Evolutionary conservation across 2,329 filamentous ascomycete species (phyloP), one percentile per base, ranked within the genome.

Genomic region (Hypoxylon sp.): DNA sequence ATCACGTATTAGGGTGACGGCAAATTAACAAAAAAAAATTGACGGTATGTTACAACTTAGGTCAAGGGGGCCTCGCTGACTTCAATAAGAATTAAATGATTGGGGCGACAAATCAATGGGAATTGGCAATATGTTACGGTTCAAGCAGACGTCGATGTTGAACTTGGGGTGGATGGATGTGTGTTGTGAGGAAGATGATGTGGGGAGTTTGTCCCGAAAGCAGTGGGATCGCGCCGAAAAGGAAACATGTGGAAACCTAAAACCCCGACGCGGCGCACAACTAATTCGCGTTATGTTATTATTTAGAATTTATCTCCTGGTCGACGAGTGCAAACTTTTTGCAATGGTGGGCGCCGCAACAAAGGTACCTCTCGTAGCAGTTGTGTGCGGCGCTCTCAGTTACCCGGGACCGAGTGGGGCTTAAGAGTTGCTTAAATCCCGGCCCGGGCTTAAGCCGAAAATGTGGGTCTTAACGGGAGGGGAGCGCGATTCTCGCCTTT

Each of bases 381-480:
- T 22, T 4, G 17, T 8, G 39, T 22, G 19, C 39, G 9, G 17
- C 9, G 10, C 17, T 42, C n/a, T 17, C 39, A 44, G 19, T 17
- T 17, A 44, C 39, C 29, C 29, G 39, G 39, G 9, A 22, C 39
- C 39, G 39, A 8, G 39, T 44, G 39, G 39, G 39, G 39, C 17
- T 17, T 11, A n/a, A 9, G 17, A 24, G 31, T 44, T n/a, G 64
- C 6, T 50, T 46, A 51, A 37, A 3, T 35, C 17, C 39, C 39
- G 54, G 9, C 17, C 19, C 19, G 33, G 50, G 3, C 1, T 5
- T 6, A 14, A 31, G 55, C 48, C 48, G 54, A 11, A 59, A 48
- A 55, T 46, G 48, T 52, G 65, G 65, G 9, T 0, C 24, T 8
- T 19, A 4, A 3, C 42, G 59, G 55, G 46, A 29, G 33, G 37